Evolutionary conservation across 169 alveolate species (phyloP).

Genomic region (Blepharisma undulans): DNA sequence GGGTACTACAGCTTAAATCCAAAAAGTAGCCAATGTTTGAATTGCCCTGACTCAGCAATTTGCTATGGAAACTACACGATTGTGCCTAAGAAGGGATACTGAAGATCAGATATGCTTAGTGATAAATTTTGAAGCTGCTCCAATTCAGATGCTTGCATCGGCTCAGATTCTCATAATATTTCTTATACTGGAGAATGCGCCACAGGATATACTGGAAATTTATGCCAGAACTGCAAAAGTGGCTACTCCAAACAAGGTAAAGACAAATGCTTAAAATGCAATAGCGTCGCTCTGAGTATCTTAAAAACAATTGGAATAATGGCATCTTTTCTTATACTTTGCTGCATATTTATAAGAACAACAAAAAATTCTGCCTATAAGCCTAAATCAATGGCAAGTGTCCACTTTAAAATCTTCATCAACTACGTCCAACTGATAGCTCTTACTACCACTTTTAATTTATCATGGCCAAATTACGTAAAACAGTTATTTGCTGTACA

Average conservation of each 20-base stretch:
- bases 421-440: slow-evolving; percentile 44
- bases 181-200: neutral
- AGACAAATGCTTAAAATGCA: neutral
- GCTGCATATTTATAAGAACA: neutral
- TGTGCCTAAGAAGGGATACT: slow-evolving; percentile 34
- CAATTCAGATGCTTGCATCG: slow-evolving; percentile 29
- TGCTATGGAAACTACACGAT: neutral
- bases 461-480: slow-evolving; percentile 50
- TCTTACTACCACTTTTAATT: slow-evolving; percentile 35
- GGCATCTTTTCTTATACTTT: neutral
- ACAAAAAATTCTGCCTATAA: neutral
- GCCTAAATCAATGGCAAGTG: slow-evolving; percentile 2
- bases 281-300: neutral
- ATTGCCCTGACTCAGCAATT: slow-evolving; percentile 24
- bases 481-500: slow-evolving; percentile 30
- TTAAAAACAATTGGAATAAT: neutral
- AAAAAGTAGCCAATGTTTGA: neutral
- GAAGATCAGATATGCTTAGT: neutral
- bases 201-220: neutral
- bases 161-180: neutral
- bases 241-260: neutral
- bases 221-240: neutral
- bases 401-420: slow-evolving; percentile 44
- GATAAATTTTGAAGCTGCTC: slow-evolving; percentile 23
- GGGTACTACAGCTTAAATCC: neutral